Base-by-base conservation (phyloP, 2,329 filamentous ascomycete genomes). In the Monosporascus sp. region DNA sequence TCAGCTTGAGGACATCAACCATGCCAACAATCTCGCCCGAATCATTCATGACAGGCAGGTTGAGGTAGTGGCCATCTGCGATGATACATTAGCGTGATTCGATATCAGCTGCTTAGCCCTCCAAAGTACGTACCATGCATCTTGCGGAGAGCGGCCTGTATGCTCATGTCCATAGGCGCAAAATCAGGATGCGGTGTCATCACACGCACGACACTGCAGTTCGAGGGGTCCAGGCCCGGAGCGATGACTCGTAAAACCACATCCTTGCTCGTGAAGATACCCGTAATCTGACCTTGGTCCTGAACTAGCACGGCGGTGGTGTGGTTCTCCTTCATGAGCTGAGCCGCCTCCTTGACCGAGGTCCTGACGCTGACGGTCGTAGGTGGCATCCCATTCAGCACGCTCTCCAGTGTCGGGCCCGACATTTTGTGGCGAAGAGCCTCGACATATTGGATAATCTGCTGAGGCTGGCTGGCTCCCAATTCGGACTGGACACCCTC, bases 161-260 rank as follows among this genome's bases (percentile, higher is more conserved):
- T 97, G 72, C 87, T 97, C 94, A 99, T 97, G 71, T 97, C 93
- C 76, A 96, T 90, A 31, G 94, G 92, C 52, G 94, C 94, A 81
- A 99, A 99, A 72, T 99, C 94, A 6, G 94, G 94, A 69, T 99
- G 94, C 59, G 94, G 94, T 37, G 94, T 99, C 94, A 99, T 99
- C 61, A 99, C 94, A 63, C 94, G 87, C 60, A 99, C 93, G 56
- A 99, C 94, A 69, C 93, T 97, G 81, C 94, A 99, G 66, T 88
- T 97, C 55, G 85, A 81, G 46, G 94, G 94, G 70, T 99, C 94
- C 55, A 99, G 81, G 18, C 94, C 94, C 48, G 94, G 94, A 51
- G 94, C 94, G 74, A 99, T 99, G 55, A 99, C 94, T 71, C 94
- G 90, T 54, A 99, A 81, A 54, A 99, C 94, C 49, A 99, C 93